Percentiles rank a stretch among this genome's conserved stretches.
These are phyloP conservation scores for Mrakia hoshinonis DNA, from an alignment of 768 basidiomycete genomes.

Conservation along the genomic window DNA sequence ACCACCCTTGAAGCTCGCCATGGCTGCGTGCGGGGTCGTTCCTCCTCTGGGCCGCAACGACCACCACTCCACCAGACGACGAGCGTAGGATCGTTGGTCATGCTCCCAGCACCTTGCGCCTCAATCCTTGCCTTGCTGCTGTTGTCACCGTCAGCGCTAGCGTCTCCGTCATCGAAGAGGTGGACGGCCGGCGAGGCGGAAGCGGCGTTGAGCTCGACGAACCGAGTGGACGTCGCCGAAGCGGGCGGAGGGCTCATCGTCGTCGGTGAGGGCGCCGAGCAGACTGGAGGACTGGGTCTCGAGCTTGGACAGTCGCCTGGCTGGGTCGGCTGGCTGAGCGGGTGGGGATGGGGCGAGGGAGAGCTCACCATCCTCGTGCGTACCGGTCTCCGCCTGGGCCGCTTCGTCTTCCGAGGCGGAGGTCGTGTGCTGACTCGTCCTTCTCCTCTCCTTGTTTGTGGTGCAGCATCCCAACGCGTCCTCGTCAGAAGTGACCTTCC, in stretches of 20 bases:
- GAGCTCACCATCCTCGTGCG: conserved; percentile 22
- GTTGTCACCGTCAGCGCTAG: background rate
- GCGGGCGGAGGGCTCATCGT: background rate
- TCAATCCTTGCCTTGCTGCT: background rate
- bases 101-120: background rate
- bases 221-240: background rate
- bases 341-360: conserved; percentile 25
- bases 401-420: background rate
- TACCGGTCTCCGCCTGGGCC: background rate
- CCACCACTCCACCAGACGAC: no score
- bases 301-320: conserved; percentile 6
- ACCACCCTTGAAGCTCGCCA: no score
- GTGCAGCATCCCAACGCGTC: conserved; percentile 10
- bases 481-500: conserved; percentile 3
- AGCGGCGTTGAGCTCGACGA: background rate
- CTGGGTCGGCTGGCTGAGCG: conserved; percentile 26
- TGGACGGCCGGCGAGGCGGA: no score
- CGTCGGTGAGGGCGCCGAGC: background rate
- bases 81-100: no score
- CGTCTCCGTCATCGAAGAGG: no score
- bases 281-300: conserved; percentile 1
- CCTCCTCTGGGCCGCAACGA: no score
- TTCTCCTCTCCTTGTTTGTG: background rate
- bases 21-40: no score
- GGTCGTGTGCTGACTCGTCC: no score